A percentile compares a stretch with the other conserved stretches of the same genome.
phyloP scores from a whole-genome alignment of 2,329 filamentous ascomycete genomes.

The Tolypocladium cylindrosporum region DNA sequence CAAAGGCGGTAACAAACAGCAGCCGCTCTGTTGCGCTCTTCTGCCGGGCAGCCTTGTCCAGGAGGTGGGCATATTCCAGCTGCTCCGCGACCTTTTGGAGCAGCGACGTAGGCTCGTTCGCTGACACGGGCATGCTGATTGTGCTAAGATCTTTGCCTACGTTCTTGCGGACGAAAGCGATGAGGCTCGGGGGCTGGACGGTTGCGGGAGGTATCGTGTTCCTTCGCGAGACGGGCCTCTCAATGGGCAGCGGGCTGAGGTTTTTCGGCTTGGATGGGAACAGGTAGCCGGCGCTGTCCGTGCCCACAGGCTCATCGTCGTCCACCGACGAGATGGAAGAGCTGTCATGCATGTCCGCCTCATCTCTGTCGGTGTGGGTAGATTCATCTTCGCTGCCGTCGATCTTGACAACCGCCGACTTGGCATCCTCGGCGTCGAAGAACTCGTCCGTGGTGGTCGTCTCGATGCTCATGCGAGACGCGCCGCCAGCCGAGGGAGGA shows the following conservation, averaged over 20 bases:
- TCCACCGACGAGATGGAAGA: constrained; percentile 51
- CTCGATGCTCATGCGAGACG: constrained; percentile 59
- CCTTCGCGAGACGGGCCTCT: constrained; percentile 54
- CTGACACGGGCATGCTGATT: constrained; percentile 94
- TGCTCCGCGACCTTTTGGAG: constrained; percentile 85
- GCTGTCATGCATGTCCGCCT: constrained; percentile 26
- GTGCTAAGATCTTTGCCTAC: constrained; percentile 95
- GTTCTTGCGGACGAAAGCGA: constrained; percentile 91
- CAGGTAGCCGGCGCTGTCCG: constrained; percentile 51
- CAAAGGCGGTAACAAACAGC: constrained; percentile 81
- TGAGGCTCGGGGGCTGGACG: constrained; percentile 76
- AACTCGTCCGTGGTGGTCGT: constrained; percentile 80
- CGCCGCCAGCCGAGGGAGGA: constrained; percentile 36
- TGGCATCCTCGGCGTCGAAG: constrained; percentile 71
- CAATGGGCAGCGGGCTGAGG: constrained; percentile 67
- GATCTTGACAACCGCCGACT: constrained; percentile 65
- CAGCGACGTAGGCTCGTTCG: constrained; percentile 85
- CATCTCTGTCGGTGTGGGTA: constrained; percentile 8
- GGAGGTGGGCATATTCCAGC: constrained; percentile 77
- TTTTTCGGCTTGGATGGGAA: constrained; percentile 71
- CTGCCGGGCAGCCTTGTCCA: constrained; percentile 63
- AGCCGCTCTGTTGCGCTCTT: constrained; percentile 58
- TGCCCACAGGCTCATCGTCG: constrained; percentile 45
- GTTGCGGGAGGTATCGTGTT: constrained; percentile 62
- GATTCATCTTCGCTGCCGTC: constrained; percentile 57